Evolutionary conservation across 306 rosid genomes (phyloP), one percentile per base, ranked within the genome.

Genomic region (Vicia villosa): DNA sequence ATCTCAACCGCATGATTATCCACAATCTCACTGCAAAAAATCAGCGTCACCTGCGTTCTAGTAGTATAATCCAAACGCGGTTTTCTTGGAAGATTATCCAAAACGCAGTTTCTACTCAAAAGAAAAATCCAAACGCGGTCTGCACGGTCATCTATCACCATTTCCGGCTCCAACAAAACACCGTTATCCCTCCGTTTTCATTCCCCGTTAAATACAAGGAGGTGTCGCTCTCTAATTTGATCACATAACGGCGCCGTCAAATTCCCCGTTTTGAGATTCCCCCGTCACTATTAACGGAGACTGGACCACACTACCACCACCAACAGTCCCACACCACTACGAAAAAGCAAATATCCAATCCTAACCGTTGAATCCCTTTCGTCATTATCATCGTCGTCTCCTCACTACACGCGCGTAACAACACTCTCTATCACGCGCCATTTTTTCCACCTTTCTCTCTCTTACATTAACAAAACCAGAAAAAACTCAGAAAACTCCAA

Each of bases 191-290:
- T 57, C 52, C 70, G 70, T 73, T 47, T 60, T 12, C 1, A 22
- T 49, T 58, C 11, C 17, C 68, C 74, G 59, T 70, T 54, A 4
- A 68, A 41, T 41, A 3, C 19, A 0, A 0, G 73, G 49, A 75
- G 88, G 87, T 83, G 96, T 55, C 82, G 19, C 2, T 14, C 0
- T 1, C 1, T 36, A 8, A 63, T 70, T 86, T 5, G 84, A 4
- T 1, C 12, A n/a, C 28, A 86, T 90, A 93, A 93, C 98, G 89
- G 97, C 90, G 94, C 97, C 96, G 96, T 93, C 98, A 86, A 75
- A 79, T 37, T 59, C 11, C 90, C 96, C 93, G 91, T 88, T 90
- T 77, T 36, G 13, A 82, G 87, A 86, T 84, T 86, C 91, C 88
- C 86, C 91, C 81, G 82, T 89, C 86, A 58, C 80, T 80, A 49